Conservation (phyloP, 257 asterid species). For the Solanum commersonii region DNA sequence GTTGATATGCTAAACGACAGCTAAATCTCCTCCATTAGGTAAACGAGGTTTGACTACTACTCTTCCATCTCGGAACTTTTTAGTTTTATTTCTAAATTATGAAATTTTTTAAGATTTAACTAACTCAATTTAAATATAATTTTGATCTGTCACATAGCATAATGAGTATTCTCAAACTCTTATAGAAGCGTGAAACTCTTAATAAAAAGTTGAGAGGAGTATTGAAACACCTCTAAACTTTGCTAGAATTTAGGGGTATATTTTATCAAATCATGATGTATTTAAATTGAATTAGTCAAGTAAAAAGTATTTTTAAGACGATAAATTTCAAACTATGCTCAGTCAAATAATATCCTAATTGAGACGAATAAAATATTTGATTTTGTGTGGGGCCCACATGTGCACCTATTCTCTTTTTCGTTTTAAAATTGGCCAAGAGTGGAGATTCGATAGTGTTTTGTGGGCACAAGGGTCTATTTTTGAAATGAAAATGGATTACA, state of each 20-base stretch:
- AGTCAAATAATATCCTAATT: background rate
- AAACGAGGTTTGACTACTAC: background rate
- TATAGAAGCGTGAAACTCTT: fast-evolving
- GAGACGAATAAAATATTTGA: background rate
- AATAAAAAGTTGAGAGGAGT: background rate
- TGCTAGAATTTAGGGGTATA: fast-evolving
- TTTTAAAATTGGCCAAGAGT: background rate
- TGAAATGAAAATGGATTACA: background rate
- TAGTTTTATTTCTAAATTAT: too few relatives aligned
- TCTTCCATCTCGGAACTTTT: background rate
- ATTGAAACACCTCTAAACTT: fast-evolving
- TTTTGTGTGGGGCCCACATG: background rate
- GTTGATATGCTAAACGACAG: background rate
- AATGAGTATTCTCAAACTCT: background rate
- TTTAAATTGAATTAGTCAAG: background rate
- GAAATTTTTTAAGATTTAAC: too few relatives aligned
- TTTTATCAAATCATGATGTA: background rate
- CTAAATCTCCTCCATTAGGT: background rate
- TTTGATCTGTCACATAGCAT: too few relatives aligned
- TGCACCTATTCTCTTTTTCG: background rate
- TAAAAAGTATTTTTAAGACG: too few relatives aligned
- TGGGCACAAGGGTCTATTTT: background rate
- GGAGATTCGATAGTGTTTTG: background rate
- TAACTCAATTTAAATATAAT: too few relatives aligned
- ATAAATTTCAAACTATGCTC: background rate